Conservation (phyloP, 2,329 filamentous ascomycete genomes). For the Neoascochyta sp. region DNA sequence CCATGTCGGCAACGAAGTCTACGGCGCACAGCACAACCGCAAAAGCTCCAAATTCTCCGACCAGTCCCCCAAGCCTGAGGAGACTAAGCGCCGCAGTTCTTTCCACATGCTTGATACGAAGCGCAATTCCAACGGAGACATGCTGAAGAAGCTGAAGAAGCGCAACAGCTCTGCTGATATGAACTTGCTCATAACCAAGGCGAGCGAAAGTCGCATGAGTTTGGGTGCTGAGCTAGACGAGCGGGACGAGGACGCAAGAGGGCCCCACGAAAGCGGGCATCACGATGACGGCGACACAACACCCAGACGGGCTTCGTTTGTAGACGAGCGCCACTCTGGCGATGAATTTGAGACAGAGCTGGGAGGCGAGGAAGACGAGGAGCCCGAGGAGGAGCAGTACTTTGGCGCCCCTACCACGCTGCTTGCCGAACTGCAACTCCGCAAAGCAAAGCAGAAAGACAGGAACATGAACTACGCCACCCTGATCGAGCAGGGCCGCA, state of each 20-base stretch:
- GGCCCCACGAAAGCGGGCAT: constrained; percentile 19
- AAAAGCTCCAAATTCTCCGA: constrained; percentile 41
- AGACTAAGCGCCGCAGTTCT: constrained; percentile 37
- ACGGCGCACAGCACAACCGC: constrained; percentile 50
- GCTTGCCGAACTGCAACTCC: constrained; percentile 83
- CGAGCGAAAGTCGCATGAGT: constrained; percentile 36
- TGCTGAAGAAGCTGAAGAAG: constrained; percentile 42
- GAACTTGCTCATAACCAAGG: constrained; percentile 32
- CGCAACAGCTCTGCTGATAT: constrained; percentile 40
- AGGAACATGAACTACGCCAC: constrained; percentile 67
- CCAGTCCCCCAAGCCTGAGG: constrained; percentile 15
- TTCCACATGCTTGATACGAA: constrained; percentile 38
- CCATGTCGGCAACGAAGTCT: constrained; percentile 69
- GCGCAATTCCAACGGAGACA: constrained; percentile 36
- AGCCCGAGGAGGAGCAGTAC: constrained; percentile 43
- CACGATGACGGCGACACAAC: constrained; percentile 35
- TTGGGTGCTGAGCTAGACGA: constrained; percentile 33
- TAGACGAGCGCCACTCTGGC: constrained; percentile 39
- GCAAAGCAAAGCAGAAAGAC: constrained; percentile 82
- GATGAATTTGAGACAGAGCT: constrained; percentile 12
- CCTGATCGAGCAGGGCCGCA: constrained; percentile 68
- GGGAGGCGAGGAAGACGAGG: constrained; percentile 44
- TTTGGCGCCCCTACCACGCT: constrained; percentile 81
- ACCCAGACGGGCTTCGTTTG: constrained; percentile 18
- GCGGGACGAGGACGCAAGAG: constrained; percentile 28